Base-by-base conservation (phyloP, 139 green algal genomes). In the Desmodesmus armatus region DNA sequence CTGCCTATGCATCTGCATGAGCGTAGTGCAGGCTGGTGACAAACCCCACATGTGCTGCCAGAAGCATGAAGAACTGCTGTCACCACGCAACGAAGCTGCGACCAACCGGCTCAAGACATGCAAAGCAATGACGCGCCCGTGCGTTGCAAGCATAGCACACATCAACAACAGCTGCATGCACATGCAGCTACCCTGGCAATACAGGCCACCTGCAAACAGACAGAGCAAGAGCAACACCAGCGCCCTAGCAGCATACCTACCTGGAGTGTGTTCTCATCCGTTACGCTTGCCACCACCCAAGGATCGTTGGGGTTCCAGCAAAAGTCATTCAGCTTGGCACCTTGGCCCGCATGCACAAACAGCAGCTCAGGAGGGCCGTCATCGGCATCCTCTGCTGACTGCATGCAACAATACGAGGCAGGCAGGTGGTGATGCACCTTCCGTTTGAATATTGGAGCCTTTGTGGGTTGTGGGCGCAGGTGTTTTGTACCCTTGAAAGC, bases 181-280 rank as follows among this genome's bases (percentile, higher is more conserved):
- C n/a, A n/a, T n/a, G n/a, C n/a, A n/a, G n/a, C n/a, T n/a, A n/a
- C n/a, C n/a, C n/a, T n/a, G n/a, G n/a, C n/a, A n/a, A n/a, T n/a
- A n/a, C n/a, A n/a, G n/a, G n/a, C n/a, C n/a, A n/a, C n/a, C n/a
- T n/a, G n/a, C n/a, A n/a, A n/a, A n/a, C n/a, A n/a, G n/a, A n/a
- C n/a, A n/a, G n/a, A n/a, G n/a, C n/a, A n/a, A n/a, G n/a, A n/a
- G n/a, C n/a, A n/a, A n/a, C n/a, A n/a, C n/a, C n/a, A n/a, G n/a
- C n/a, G n/a, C n/a, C 62, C 11, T 13, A 7, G 9, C 7, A 53
- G 1, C 9, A 27, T 3, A 3, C 15, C 6, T n/a, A 95, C 93
- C 94, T 99, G 97, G 87, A 99, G 89, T 72, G 99, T 99, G 93
- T 99, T 99, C 91, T 99, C 97, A 88, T 99, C 97, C 9, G 97